These are phyloP conservation scores for Calycina herbarum DNA, from an alignment of 2,329 filamentous ascomycete genomes.

Conservation along the genomic window DNA sequence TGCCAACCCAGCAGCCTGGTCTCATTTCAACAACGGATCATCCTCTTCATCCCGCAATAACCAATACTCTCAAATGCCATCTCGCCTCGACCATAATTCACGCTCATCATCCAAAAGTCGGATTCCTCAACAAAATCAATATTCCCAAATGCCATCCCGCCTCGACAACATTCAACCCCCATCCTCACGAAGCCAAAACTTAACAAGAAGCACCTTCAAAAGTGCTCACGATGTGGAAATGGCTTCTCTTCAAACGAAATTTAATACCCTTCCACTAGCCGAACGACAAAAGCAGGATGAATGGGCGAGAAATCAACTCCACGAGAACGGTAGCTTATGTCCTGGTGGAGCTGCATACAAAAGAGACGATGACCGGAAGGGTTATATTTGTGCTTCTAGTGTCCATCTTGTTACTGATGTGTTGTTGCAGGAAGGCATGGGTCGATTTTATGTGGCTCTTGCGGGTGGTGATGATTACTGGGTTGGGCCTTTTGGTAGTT, in stretches of 20 bases:
- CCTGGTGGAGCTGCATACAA: neutral
- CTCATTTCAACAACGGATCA: neutral
- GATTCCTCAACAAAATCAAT: neutral
- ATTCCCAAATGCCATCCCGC: neutral
- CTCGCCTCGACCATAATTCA: neutral
- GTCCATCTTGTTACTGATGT: constrained; percentile 1
- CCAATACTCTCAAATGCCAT: neutral
- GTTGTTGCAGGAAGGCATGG: neutral
- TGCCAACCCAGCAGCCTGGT: neutral
- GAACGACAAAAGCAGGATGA: constrained; percentile 1
- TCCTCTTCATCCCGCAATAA: neutral
- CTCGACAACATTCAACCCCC: neutral
- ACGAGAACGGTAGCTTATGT: neutral
- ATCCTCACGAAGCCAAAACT: neutral
- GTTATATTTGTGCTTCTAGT: neutral
- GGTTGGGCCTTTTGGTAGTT: neutral
- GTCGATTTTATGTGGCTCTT: neutral
- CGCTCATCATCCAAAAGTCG: neutral
- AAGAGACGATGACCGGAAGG: neutral
- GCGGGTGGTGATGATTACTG: neutral
- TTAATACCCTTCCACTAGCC: neutral
- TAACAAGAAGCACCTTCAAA: neutral
- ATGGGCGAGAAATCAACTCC: neutral
- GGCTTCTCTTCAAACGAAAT: constrained; percentile 3
- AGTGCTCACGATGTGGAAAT: constrained; percentile 3